These are phyloP conservation scores for Ganoderma sinense DNA, from an alignment of 1,284 basidiomycete genomes.

Conservation along the genomic window DNA sequence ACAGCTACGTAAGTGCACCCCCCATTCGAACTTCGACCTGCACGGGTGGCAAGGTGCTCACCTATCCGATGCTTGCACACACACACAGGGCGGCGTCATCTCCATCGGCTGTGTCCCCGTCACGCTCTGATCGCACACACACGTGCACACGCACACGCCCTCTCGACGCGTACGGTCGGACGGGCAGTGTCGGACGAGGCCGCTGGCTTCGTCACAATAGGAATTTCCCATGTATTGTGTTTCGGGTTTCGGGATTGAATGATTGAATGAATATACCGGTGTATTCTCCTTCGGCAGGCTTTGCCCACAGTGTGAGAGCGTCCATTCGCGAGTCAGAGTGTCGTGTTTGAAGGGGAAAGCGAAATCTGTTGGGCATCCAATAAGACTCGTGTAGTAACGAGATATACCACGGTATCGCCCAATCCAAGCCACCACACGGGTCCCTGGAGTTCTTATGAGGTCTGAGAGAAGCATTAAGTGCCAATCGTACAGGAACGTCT, in stretches of 20 bases:
- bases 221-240: neutral
- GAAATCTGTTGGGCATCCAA: no score
- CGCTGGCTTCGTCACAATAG: neutral
- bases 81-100: conserved; percentile 30
- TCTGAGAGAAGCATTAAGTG: no score
- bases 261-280: neutral
- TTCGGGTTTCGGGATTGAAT: neutral
- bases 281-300: neutral
- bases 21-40: neutral
- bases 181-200: neutral
- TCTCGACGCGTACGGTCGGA: neutral
- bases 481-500: no score
- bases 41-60: neutral
- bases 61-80: neutral
- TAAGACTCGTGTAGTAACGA: no score
- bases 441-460: no score
- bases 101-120: conserved; percentile 36
- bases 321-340: neutral
- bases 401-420: no score
- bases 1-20: conserved; percentile 31
- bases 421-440: no score
- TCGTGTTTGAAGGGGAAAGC: no score
- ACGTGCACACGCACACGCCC: neutral
- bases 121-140: conserved; percentile 17
- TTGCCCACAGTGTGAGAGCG: neutral